Evolutionary conservation across 345 rosid species (phyloP).

Genomic region (Eucalyptus virginea): DNA sequence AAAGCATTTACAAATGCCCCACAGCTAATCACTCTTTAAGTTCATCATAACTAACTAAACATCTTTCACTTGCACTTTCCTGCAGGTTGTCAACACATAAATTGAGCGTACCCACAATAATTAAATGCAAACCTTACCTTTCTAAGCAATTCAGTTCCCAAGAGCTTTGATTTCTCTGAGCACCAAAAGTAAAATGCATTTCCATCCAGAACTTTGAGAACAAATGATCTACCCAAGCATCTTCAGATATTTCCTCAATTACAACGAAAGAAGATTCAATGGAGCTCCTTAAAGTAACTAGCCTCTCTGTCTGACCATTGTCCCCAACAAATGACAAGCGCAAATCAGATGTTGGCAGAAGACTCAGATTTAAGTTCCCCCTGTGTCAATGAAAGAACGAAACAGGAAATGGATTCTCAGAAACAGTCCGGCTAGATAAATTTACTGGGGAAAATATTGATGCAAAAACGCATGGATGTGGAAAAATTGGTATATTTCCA

Average conservation of each 20-base stretch:
- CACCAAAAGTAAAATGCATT: slow-evolving; percentile 75
- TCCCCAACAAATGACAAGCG: slow-evolving; percentile 78
- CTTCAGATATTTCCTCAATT: slow-evolving; percentile 55
- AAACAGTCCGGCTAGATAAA: background rate
- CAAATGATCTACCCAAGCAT: slow-evolving; percentile 78
- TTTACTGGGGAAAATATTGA: background rate
- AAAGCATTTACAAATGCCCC: background rate
- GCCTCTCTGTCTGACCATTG: slow-evolving; percentile 60
- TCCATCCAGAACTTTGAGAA: slow-evolving; percentile 40
- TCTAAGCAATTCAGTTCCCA: slow-evolving; percentile 71
- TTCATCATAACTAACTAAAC: background rate
- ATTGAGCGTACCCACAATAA: background rate
- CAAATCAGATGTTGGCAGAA: slow-evolving; percentile 82
- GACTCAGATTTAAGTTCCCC: slow-evolving; percentile 60
- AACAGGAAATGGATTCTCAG: background rate
- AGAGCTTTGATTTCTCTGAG: slow-evolving; percentile 82
- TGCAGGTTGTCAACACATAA: background rate
- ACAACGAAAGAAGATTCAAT: slow-evolving; percentile 31
- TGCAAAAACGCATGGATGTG: background rate
- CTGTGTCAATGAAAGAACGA: slow-evolving; percentile 17
- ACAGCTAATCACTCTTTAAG: background rate
- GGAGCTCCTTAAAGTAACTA: slow-evolving; percentile 46
- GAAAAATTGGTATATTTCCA: background rate
- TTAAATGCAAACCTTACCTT: slow-evolving; percentile 36
- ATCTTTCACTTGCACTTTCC: background rate